Percentiles rank a stretch among this genome's conserved stretches.
Conservation (phyloP, 1,284 basidiomycete genomes). For the Cutaneotrichosporon cyanovorans region DNA sequence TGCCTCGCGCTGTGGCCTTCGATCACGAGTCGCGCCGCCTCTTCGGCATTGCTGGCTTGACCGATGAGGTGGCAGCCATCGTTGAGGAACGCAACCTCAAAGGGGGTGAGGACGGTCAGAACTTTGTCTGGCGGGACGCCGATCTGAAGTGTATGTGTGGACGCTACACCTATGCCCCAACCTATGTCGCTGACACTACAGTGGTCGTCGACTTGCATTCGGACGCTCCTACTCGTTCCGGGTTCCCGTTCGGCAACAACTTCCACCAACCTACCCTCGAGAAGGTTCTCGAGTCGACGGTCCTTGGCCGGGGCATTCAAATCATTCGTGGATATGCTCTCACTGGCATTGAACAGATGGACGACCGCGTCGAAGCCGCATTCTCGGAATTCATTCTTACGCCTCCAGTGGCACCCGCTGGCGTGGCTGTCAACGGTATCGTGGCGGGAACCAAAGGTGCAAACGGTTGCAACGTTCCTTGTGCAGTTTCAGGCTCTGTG, state of each 20-base stretch:
- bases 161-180: neutral
- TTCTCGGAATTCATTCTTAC: neutral
- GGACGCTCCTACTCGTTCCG: slow-evolving; percentile 14
- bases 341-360: neutral
- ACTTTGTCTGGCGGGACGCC: slow-evolving; percentile 20
- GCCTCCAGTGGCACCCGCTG: neutral
- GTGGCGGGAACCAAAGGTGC: neutral
- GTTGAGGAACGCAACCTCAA: slow-evolving; percentile 6
- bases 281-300: slow-evolving; percentile 4
- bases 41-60: slow-evolving; percentile 12
- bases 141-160: slow-evolving; percentile 13
- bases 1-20: slow-evolving; percentile 19
- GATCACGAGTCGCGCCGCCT: slow-evolving; percentile 20
- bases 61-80: slow-evolving; percentile 9
- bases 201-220: slow-evolving; percentile 10
- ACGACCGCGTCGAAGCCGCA: neutral
- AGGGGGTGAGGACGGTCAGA: slow-evolving; percentile 13
- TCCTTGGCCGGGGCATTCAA: neutral
- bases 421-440: slow-evolving; percentile 3
- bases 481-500: neutral
- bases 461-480: neutral
- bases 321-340: slow-evolving; percentile 9
- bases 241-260: slow-evolving; percentile 11
- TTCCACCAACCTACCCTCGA: slow-evolving; percentile 20
- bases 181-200: neutral